Base-by-base conservation (phyloP, 495 filamentous ascomycete genomes). In the Penicillium steckii region DNA sequence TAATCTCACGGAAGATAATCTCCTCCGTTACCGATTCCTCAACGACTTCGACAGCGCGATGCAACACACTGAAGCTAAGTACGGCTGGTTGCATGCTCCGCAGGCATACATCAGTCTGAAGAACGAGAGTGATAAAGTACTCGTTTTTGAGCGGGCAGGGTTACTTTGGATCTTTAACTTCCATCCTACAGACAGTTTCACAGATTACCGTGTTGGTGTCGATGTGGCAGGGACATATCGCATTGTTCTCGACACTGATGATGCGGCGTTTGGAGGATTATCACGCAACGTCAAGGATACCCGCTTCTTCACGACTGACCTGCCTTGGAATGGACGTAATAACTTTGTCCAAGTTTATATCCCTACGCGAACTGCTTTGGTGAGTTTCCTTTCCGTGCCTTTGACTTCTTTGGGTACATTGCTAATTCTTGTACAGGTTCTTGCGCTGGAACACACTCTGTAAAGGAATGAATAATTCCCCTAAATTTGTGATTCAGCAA, bases 121-220 rank as follows among this genome's bases (percentile, higher is more conserved):
- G 83, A 85, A 98, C 70, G 91, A 98, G 66, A 75, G 63, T 32
- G 94, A 98, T 72, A 98, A 97, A 74, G 88, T 97, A 17, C 81
- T 98, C 55, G 92, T 95, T 44, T 98, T 97, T 68, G 94, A 98
- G 74, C 84, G 94, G 21, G 94, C 84, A 3, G 91, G 91, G 0
- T 68, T 96, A 35, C 74, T 98, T 26, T 98, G 89, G 81, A 82
- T 96, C 58, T 97, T 98, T 80, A 98, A 98, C 71, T 96, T 96
- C 79, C 85, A 97, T 65, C 86, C 89, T 4, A 81, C 81, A n/a
- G 61, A 86, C 37, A 95, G 90, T 76, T 98, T 86, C 67, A 83
- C 90, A 15, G 95, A 97, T 65, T 98, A 96, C 63, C 80, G 95
- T 17, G 85, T 97, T 50, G 94, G 94, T 1, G 80, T 98, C 42